A percentile compares a stretch with the other conserved stretches of the same genome.
Evolutionary conservation across 176 grass and related monocot species (phyloP).

Genomic region (Oropetium thomaeum): DNA sequence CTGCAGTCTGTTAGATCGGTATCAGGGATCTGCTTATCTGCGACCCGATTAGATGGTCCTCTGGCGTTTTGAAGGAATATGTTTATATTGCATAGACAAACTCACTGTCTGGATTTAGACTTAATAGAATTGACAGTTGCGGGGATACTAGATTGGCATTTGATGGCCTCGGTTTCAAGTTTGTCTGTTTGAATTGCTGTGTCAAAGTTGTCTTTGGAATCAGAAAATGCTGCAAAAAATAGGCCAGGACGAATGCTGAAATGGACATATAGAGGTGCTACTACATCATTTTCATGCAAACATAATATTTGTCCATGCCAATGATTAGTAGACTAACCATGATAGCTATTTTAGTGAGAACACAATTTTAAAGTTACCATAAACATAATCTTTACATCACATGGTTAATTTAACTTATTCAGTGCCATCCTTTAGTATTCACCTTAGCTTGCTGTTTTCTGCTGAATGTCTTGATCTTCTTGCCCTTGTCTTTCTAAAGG

Average conservation of each 20-base stretch:
- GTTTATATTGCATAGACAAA: neutral
- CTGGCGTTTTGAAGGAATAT: neutral
- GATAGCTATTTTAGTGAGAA: neutral
- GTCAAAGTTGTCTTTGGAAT: neutral
- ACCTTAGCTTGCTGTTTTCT: neutral
- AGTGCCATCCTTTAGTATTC: neutral
- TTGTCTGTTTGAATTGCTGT: neutral
- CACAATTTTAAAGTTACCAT: neutral
- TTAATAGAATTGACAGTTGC: neutral
- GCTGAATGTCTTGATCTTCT: neutral
- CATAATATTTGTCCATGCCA: neutral
- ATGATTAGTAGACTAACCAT: neutral
- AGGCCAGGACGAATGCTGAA: neutral
- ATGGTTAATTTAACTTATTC: neutral
- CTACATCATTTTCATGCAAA: neutral
- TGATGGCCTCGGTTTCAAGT: neutral
- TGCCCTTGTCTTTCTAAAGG: neutral
- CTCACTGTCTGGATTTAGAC: neutral
- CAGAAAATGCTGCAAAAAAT: constrained; percentile 15
- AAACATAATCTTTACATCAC: too few species aligned
- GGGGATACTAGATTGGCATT: neutral
- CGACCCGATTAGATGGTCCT: neutral
- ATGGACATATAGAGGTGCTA: neutral
- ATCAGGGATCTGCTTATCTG: neutral
- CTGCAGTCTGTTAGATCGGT: neutral